Percentiles rank a stretch among this genome's conserved stretches.
These are phyloP conservation scores for Cladochytrium replicatum DNA, from an alignment of 192 early-diverging fungal genomes.

Conservation along the genomic window DNA sequence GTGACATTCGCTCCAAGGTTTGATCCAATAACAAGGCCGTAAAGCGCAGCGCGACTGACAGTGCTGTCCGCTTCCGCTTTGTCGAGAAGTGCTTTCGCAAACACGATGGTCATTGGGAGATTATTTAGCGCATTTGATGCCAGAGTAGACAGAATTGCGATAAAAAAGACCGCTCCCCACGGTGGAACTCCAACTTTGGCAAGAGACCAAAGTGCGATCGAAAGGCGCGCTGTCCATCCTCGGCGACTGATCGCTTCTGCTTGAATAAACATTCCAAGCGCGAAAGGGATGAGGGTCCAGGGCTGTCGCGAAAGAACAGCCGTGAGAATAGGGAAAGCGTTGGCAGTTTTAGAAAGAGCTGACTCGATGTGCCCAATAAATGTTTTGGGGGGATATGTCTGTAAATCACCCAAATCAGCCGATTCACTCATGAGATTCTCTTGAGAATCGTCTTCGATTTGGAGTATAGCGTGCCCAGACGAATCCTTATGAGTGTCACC, in stretches of 20 bases:
- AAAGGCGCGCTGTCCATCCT: conserved; percentile 63
- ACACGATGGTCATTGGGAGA: conserved; percentile 75
- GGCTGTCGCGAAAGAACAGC: conserved; percentile 55
- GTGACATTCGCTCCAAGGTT: conserved; percentile 78
- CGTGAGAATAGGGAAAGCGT: conserved; percentile 37
- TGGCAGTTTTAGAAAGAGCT: not conserved
- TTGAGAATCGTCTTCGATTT: too few relatives aligned
- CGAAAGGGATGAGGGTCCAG: conserved; percentile 67
- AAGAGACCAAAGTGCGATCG: conserved; percentile 43
- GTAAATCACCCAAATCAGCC: too few relatives aligned
- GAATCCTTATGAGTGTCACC: too few relatives aligned
- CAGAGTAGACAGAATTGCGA: conserved; percentile 50
- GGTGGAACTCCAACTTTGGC: not conserved
- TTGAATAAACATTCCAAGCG: conserved; percentile 79
- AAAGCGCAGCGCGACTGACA: conserved; percentile 44
- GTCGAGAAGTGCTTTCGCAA: conserved; percentile 62
- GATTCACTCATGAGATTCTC: too few relatives aligned
- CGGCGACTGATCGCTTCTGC: conserved; percentile 55
- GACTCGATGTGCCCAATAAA: too few relatives aligned
- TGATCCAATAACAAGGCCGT: conserved; percentile 64
- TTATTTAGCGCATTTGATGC: conserved; percentile 74
- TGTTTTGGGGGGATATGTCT: too few relatives aligned
- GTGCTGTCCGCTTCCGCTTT: conserved; percentile 59
- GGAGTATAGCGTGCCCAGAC: too few relatives aligned
- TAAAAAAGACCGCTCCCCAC: conserved; percentile 43